Conservation (phyloP, 768 basidiomycete species). For the Collybia sp. region DNA sequence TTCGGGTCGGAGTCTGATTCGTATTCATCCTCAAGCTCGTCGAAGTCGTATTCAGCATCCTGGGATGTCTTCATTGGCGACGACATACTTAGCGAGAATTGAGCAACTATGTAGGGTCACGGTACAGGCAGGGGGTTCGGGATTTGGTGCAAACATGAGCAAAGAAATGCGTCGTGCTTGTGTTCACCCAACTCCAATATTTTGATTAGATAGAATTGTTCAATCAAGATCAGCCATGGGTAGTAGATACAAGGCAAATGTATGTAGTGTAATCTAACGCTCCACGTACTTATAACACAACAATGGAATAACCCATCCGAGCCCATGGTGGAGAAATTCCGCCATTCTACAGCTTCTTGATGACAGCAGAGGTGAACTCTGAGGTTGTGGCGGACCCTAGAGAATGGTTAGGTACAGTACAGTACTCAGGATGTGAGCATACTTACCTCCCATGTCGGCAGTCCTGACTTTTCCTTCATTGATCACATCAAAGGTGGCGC, state of each 20-base stretch:
- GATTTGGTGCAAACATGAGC: no score
- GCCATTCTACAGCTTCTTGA: constrained; percentile 59
- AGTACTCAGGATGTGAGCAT: constrained; percentile 1
- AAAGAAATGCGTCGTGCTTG: no score
- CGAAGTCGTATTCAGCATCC: constrained; percentile 33
- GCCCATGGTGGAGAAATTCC: no score
- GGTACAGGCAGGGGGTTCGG: no score
- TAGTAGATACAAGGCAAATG: constrained; percentile 1
- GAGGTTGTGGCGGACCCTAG: constrained; percentile 85
- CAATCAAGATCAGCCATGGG: no score
- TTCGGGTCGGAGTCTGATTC: constrained; percentile 32
- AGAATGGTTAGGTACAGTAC: constrained; percentile 6
- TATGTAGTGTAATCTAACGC: constrained; percentile 9
- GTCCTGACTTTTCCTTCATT: constrained; percentile 85
- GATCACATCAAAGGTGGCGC: constrained; percentile 90
- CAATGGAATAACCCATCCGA: no score
- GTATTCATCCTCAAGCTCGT: constrained; percentile 43
- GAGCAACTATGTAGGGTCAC: no score
- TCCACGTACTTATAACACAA: no score
- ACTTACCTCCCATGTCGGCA: constrained; percentile 91
- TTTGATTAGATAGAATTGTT: no score
- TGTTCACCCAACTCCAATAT: no score
- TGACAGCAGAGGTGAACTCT: constrained; percentile 91
- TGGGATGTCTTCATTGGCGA: constrained; percentile 10
- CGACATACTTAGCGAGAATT: background rate